Base-by-base conservation (phyloP, 2,329 filamentous ascomycete species). In the Fusarium sp. region DNA sequence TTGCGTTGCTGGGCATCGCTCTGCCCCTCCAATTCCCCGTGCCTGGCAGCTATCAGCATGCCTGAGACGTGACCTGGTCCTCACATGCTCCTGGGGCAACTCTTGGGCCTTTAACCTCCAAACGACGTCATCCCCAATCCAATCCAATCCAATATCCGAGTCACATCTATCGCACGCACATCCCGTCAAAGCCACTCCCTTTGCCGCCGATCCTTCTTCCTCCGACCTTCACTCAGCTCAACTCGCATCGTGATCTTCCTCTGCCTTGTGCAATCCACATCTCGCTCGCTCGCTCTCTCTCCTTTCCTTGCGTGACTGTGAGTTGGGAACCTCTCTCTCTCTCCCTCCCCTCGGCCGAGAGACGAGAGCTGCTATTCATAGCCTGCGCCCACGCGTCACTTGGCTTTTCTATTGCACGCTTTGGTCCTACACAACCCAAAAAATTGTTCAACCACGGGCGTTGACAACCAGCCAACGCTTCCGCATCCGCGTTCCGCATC, bases 41-140 rank as follows among this genome's bases (percentile, higher is more conserved):
- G 59, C 65, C 63, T 72, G 57, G 69, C 70, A 66, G 55, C 40
- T 46, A 49, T 49, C 56, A 70, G 71, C 70, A 74, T 74, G 69
- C 64, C 65, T 70, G 33, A 65, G 61, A 67, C 56, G 71, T 72
- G 64, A 74, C 63, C 65, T 68, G 70, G 70, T 65, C 62, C 67
- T 72, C 62, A 58, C 60, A 65, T 69, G 64, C 68, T 71, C 63
- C 61, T 50, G 53, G 60, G 64, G 57, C 63, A 58, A 64, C 54
- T 65, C 59, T 65, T 60, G 49, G 56, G 55, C 61, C 72, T 16
- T 49, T n/a, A 27, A 49, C 42, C 23, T 27, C 42, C 64, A 46
- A 42, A 63, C 70, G 61, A 72, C 71, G 67, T 71, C 68, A 71
- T 67, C 60, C 40, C 53, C 40, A 63, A 49, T 49, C 23, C 42